Base-by-base conservation (phyloP, 2,329 filamentous ascomycete genomes). In the Aspergillus flavus region DNA sequence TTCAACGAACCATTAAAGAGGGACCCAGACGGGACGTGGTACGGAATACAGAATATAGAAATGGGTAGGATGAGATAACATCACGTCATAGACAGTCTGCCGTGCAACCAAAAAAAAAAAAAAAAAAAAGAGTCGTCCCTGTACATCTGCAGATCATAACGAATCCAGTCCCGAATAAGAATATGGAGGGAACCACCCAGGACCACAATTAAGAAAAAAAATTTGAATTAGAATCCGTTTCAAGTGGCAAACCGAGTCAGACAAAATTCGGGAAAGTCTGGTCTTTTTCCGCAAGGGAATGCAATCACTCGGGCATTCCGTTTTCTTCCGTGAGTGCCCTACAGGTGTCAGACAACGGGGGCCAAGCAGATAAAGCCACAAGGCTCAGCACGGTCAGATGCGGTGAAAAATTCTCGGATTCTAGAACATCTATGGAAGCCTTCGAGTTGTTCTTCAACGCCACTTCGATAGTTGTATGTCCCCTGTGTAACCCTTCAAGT, bases 361-460 rank as follows among this genome's bases (percentile, higher is more conserved):
- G 50, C 50, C 26, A 30, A 55, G 52, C 41, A 7, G 23, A 39
- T 23, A 14, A 53, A 55, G 52, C 52, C 52, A 55, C 52, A 55
- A 39, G 32, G 32, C 52, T 54, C 32, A 34, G 19, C 30, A 19
- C 30, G 52, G 52, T 39, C 52, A 55, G 34, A 55, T n/a, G 34
- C 52, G n/a, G 32, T 55, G 52, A 39, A 54, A 54, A 41, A 55
- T 55, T 39, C 36, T 55, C 6, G 32, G 52, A 14, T 55, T 55
- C 52, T 55, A 55, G 52, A 55, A 55, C 52, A 55, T 55, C 1
- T 6, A 55, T 55, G 32, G 52, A 55, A 55, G 52, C 52, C n/a
- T 55, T 55, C 32, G 12, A 26, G 32, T 39, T 16, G 43, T 46
- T 52, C 32, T 28, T 28, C 32, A n/a, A 55, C 52, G 52, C 52